Conservation (phyloP, 1,139 yeast genomes). For the Taiozyma onychis region DNA sequence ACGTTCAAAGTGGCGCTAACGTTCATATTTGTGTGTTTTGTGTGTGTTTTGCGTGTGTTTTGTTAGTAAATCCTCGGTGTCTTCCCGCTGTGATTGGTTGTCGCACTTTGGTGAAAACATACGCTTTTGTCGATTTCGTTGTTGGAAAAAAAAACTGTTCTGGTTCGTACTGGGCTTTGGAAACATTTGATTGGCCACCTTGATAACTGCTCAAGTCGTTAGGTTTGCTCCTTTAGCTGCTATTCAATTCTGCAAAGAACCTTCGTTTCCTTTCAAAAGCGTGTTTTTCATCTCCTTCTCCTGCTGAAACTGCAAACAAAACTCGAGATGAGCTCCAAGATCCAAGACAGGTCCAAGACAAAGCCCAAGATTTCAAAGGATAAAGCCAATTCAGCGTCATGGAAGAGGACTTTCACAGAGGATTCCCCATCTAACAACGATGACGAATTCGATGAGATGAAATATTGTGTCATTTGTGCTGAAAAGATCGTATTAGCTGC, state of each 20-base stretch:
- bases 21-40: slow-evolving; percentile 30
- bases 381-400: slow-evolving; percentile 1
- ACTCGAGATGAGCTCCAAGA: slow-evolving; percentile 4
- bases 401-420: slow-evolving; percentile 14
- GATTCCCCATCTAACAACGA: background rate
- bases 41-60: too few relatives aligned
- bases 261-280: too few relatives aligned
- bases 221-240: too few relatives aligned
- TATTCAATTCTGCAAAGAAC: too few relatives aligned
- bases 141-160: background rate
- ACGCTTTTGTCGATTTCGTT: background rate
- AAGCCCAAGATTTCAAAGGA: slow-evolving; percentile 3
- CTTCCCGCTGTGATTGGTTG: background rate
- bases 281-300: background rate
- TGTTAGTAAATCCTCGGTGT: background rate
- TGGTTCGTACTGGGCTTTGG: too few relatives aligned
- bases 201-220: too few relatives aligned
- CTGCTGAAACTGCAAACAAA: background rate
- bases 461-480: slow-evolving; percentile 80
- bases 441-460: slow-evolving; percentile 32
- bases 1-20: slow-evolving; percentile 72
- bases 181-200: too few relatives aligned
- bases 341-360: slow-evolving; percentile 9
- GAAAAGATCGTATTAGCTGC: slow-evolving; percentile 59
- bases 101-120: background rate